These are phyloP conservation scores for Francoa sonchifolia DNA, from an alignment of 441 rosid genomes.

Conservation along the genomic window DNA sequence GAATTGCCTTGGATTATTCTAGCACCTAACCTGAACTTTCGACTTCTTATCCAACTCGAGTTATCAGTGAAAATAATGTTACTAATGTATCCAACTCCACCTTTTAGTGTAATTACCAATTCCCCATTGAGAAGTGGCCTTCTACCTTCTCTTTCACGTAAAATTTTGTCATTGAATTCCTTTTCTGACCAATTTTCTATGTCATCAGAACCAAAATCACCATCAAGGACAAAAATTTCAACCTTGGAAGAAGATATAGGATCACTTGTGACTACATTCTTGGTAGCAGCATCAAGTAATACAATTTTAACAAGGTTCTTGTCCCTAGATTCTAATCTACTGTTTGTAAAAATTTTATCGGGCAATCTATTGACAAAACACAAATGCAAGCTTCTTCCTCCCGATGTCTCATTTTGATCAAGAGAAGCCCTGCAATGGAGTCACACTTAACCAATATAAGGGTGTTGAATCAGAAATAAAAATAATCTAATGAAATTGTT, in stretches of 20 bases:
- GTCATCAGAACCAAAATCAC: conserved; percentile 36
- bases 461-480: neutral
- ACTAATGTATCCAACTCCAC: conserved; percentile 37
- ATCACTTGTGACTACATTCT: conserved; percentile 24
- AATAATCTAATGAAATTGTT: too few relatives aligned
- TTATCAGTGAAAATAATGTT: conserved; percentile 58
- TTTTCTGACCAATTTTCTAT: conserved; percentile 39
- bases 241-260: conserved; percentile 37
- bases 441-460: neutral
- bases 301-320: conserved; percentile 28
- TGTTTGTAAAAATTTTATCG: conserved; percentile 34
- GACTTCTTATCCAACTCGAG: conserved; percentile 63
- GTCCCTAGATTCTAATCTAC: conserved; percentile 29
- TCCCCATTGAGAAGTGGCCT: conserved; percentile 69
- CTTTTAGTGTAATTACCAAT: conserved; percentile 18
- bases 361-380: conserved; percentile 26
- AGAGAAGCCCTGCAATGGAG: conserved; percentile 16
- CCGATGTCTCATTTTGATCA: conserved; percentile 20
- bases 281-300: conserved; percentile 33
- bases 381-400: conserved; percentile 27
- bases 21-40: conserved; percentile 67
- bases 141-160: conserved; percentile 47
- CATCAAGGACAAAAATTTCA: conserved; percentile 51
- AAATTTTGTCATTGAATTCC: conserved; percentile 32
- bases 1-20: conserved; percentile 16